A percentile compares a stretch with the other conserved stretches of the same genome.
These are phyloP conservation scores for Backusella westeae DNA, from an alignment of 192 early-diverging fungal genomes.

Conservation along the genomic window DNA sequence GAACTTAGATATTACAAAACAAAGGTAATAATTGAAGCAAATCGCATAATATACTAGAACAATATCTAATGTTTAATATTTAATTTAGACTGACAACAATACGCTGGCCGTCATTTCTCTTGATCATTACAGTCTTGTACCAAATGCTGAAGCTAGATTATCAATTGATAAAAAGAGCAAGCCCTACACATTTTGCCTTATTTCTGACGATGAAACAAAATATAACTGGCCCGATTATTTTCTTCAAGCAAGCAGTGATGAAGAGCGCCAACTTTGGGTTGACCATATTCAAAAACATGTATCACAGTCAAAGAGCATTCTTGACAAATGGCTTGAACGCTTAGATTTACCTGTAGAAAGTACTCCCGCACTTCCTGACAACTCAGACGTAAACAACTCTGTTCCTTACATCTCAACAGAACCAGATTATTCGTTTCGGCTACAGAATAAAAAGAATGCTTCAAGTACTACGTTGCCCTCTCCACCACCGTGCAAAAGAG, in stretches of 20 bases:
- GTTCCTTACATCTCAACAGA: background rate
- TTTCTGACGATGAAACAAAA: conserved; percentile 15
- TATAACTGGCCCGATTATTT: conserved; percentile 17
- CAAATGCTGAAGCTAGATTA: background rate
- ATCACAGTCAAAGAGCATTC: conserved; percentile 11
- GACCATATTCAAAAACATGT: conserved; percentile 10
- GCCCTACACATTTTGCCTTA: conserved; percentile 9
- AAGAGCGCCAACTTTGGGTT: conserved; percentile 23
- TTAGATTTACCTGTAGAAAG: conserved; percentile 21
- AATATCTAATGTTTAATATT: background rate
- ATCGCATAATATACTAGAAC: background rate
- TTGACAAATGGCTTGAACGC: conserved; percentile 36
- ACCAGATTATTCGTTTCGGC: background rate
- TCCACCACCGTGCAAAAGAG: background rate
- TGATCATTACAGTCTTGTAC: conserved; percentile 11
- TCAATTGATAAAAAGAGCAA: conserved; percentile 7
- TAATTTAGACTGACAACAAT: conserved; percentile 12
- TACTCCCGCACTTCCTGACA: background rate
- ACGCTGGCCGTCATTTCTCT: conserved; percentile 5
- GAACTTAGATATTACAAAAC: conserved; percentile 20
- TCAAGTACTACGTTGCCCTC: background rate
- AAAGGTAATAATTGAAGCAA: conserved; percentile 11
- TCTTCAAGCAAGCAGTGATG: conserved; percentile 19
- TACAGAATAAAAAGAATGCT: conserved; percentile 5
- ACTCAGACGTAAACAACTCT: background rate